Conservation (phyloP, 2,329 filamentous ascomycete species). For the Hymenoscyphus infarciens region DNA sequence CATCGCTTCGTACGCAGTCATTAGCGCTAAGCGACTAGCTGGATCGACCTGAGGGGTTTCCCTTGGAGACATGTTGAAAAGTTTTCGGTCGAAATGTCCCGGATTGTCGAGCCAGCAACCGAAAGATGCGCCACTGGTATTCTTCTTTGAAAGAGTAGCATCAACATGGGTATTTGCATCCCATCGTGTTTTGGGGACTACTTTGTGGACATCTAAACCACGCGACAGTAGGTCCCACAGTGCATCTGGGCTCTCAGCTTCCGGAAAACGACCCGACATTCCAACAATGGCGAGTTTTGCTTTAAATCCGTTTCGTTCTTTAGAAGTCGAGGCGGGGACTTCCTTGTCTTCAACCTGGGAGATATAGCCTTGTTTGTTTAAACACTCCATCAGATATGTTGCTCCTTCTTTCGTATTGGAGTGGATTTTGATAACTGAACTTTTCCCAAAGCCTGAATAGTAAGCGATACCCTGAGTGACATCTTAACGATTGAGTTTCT, state of each 20-base stretch:
- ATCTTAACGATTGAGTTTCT: too few species aligned
- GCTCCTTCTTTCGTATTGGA: too few species aligned
- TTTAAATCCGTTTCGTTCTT: background rate
- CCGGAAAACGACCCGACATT: constrained; percentile 73
- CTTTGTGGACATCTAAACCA: constrained; percentile 69
- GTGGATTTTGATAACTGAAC: too few species aligned
- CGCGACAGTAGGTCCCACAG: constrained; percentile 73
- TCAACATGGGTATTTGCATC: constrained; percentile 69
- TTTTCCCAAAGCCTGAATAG: too few species aligned
- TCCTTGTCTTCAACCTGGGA: too few species aligned
- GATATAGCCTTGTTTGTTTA: too few species aligned
- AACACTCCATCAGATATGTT: too few species aligned
- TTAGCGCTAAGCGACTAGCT: constrained; percentile 70
- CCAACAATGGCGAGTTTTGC: constrained; percentile 66
- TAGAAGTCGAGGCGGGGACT: background rate
- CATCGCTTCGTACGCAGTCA: constrained; percentile 74
- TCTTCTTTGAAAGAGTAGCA: constrained; percentile 66
- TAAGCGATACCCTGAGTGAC: too few species aligned
- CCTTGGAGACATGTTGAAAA: constrained; percentile 81
- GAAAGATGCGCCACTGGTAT: constrained; percentile 71
- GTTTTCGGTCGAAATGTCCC: constrained; percentile 70
- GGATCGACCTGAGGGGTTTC: constrained; percentile 77
- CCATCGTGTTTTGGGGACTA: constrained; percentile 30
- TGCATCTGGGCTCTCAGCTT: constrained; percentile 64
- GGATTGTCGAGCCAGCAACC: constrained; percentile 69